Evolutionary conservation across 179 eudicot genomes (phyloP).

Genomic region (Corrigiola litoralis): DNA sequence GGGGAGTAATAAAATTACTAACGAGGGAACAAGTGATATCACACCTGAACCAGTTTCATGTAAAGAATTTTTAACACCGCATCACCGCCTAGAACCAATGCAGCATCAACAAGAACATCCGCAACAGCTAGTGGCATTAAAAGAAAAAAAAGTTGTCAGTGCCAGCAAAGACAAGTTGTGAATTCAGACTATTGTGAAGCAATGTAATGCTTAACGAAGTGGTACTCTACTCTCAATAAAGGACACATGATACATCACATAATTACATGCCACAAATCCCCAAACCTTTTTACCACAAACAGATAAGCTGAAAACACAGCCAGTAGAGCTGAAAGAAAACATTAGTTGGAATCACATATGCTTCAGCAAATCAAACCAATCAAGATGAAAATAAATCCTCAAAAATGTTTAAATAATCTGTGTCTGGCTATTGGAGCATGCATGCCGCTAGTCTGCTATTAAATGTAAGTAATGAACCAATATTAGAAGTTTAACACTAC

Average conservation of each 20-base stretch:
- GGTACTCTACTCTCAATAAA: not conserved
- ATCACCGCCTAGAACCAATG: conserved; percentile 92
- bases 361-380: not conserved
- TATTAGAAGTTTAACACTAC: conserved; percentile 32
- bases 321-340: not conserved
- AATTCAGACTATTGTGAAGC: not conserved
- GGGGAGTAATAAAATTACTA: too few species aligned
- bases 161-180: conserved; percentile 8
- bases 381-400: not conserved
- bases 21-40: not conserved
- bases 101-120: conserved; percentile 96
- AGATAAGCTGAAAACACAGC: not conserved
- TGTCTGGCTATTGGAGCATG: not conserved
- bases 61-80: conserved; percentile 70
- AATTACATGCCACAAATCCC: not conserved
- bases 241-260: not conserved
- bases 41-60: conserved; percentile 88
- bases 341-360: not conserved
- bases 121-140: conserved; percentile 74
- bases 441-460: not conserved
- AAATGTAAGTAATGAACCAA: not conserved
- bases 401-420: not conserved
- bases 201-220: not conserved
- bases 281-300: not conserved
- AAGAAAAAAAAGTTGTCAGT: conserved; percentile 16